phyloP scores from a whole-genome alignment of 257 asterid species.

The Solanum chmielewskii region DNA sequence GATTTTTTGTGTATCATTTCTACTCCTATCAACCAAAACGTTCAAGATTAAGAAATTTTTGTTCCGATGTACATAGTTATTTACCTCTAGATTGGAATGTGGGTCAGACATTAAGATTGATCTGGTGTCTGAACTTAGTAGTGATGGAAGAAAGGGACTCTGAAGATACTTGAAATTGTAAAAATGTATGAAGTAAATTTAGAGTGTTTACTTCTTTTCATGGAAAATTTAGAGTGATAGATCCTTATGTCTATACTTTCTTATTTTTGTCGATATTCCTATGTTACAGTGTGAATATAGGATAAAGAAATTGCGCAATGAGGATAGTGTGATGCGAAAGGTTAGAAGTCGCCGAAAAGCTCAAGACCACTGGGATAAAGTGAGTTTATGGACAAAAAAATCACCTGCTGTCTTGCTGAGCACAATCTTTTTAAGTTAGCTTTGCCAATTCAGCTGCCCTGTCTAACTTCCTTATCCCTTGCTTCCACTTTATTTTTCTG shows the following conservation, averaged over 20 bases:
- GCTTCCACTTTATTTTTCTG: background rate
- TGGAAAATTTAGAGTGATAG: background rate
- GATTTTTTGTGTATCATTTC: background rate
- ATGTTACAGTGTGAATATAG: slow-evolving; percentile 73
- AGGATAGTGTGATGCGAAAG: slow-evolving; percentile 56
- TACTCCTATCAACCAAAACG: background rate
- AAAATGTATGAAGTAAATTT: background rate
- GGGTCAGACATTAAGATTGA: background rate
- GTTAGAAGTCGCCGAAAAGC: slow-evolving; percentile 74
- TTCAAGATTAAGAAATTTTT: background rate
- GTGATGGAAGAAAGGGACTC: background rate
- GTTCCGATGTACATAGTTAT: background rate
- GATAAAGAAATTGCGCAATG: slow-evolving; percentile 65
- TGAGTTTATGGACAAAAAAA: slow-evolving; percentile 12
- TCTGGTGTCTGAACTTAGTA: background rate
- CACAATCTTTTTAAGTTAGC: background rate
- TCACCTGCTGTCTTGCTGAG: background rate
- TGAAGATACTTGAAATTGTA: background rate
- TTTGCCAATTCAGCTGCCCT: background rate
- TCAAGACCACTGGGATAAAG: slow-evolving; percentile 76
- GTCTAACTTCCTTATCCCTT: background rate
- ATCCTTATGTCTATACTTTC: background rate
- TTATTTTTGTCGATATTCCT: slow-evolving; percentile 2
- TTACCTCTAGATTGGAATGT: background rate
- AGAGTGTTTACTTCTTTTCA: background rate